Evolutionary conservation across 2,329 filamentous ascomycete genomes (phyloP).

Genomic region (Phialophora chinensis): DNA sequence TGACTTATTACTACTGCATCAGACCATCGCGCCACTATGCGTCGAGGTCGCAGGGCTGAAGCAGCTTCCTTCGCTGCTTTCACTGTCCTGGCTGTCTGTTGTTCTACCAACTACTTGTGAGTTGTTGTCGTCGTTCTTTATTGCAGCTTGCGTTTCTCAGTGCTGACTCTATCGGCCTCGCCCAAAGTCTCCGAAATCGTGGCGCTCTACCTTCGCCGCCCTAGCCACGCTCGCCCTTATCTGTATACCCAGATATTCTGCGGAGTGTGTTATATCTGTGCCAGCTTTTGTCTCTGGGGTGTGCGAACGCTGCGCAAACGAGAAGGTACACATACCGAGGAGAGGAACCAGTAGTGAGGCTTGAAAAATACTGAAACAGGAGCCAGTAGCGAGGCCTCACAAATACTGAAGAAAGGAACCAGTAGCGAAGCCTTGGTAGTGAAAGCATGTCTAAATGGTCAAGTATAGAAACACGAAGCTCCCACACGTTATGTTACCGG

Average conservation of each 20-base stretch:
- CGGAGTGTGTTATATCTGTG: slow-evolving; percentile 44
- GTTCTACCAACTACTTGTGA: slow-evolving; percentile 54
- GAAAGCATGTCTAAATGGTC: background rate
- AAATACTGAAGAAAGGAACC: background rate
- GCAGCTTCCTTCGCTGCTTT: slow-evolving; percentile 38
- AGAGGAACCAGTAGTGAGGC: background rate
- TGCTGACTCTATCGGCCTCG: background rate
- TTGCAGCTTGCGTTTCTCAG: background rate
- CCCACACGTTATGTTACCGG: background rate
- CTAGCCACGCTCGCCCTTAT: slow-evolving; percentile 51
- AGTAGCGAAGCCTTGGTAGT: background rate
- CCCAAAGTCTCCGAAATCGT: slow-evolving; percentile 56
- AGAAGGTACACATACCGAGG: background rate
- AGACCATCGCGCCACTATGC: slow-evolving; percentile 40
- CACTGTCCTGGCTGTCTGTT: slow-evolving; percentile 39
- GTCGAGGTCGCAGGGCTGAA: slow-evolving; percentile 41
- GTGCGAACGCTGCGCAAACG: slow-evolving; percentile 19
- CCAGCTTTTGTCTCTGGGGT: slow-evolving; percentile 30
- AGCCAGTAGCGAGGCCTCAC: too few species aligned
- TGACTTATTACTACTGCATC: background rate
- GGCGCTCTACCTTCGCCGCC: slow-evolving; percentile 56
- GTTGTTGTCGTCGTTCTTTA: slow-evolving; percentile 30
- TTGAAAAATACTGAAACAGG: background rate
- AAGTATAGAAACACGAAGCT: background rate
- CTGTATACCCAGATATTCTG: slow-evolving; percentile 59